Base-by-base conservation (phyloP, 2,329 filamentous ascomycete species). In the Podosphaera xanthii region DNA sequence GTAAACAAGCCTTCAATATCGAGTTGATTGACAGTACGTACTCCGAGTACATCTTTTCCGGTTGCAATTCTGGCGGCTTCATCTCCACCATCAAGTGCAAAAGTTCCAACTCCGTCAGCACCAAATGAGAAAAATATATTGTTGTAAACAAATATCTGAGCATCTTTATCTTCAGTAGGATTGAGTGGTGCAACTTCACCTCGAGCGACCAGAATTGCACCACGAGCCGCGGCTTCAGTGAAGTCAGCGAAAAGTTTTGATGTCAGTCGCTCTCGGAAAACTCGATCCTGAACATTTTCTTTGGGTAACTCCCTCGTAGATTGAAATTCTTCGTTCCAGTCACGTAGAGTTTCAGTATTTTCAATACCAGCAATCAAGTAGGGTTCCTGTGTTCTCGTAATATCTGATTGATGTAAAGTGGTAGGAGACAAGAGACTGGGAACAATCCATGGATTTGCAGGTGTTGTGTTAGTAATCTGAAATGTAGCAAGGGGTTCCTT, bases 91-190 rank as follows among this genome's bases (percentile, higher is more conserved):
- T 98, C 92, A 2, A 86, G 90, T 9, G 89, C 90, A 71, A 98
- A 98, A 14, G 92, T 98, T 50, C 92, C 91, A 53, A 97, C 92
- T 58, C 92, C 94, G 70, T 98, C 92, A 52, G 92, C 91, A 62
- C 92, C 92, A 66, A 96, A 97, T 0, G 92, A 97, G 76, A 95
- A 98, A 76, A 98, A 98, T 65, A 98, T 89, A 72, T 98, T 98
- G 77, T 97, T 97, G 76, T 97, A 96, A 33, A 98, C 91, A 68
- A 95, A 98, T 64, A 98, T 98, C 71, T 98, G 92, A 3, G 92
- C 92, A 70, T 98, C 91, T 64, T 79, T 81, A 63, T 78, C 83
- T 73, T 98, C 92, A 0, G 91, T 97, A 5, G 92, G 94, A 73
- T 98, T 98, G 59, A 98, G 74, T 5, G 92, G 88, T 30, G 89